Conservation (phyloP, 2,329 filamentous ascomycete genomes). For the Colletotrichum kahawae region DNA sequence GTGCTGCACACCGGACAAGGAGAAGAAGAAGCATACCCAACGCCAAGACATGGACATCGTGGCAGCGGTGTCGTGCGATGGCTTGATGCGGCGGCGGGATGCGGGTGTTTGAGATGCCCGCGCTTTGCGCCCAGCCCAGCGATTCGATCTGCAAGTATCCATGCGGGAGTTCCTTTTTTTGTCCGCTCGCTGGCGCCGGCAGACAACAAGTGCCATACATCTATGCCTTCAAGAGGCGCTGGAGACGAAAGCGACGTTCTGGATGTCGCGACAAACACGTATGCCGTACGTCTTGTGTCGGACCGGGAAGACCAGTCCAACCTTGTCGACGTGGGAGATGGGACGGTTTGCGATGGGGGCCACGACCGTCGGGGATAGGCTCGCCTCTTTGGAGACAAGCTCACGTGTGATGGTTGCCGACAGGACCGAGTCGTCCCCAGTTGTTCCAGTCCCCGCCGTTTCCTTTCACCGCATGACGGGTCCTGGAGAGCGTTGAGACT, state of each 20-base stretch:
- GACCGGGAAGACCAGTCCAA: conserved; percentile 8
- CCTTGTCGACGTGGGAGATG: conserved; percentile 2
- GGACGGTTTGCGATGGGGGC: conserved; percentile 9
- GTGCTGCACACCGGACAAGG: neutral
- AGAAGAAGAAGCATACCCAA: neutral
- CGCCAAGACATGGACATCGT: conserved; percentile 12
- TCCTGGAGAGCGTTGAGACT: conserved; percentile 7
- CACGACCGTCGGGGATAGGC: conserved; percentile 7
- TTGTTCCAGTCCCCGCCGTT: conserved; percentile 14
- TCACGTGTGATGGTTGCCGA: conserved; percentile 20
- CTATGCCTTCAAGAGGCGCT: neutral
- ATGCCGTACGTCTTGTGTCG: neutral
- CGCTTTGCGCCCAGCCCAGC: conserved; percentile 8
- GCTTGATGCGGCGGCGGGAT: conserved; percentile 1
- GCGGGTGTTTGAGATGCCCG: conserved; percentile 17
- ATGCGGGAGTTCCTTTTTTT: neutral
- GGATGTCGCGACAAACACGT: conserved; percentile 4
- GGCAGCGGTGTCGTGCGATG: conserved; percentile 1
- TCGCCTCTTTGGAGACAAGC: conserved; percentile 15
- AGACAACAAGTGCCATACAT: neutral
- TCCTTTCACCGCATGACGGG: conserved; percentile 19
- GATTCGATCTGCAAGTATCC: conserved; percentile 11
- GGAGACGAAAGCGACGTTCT: neutral
- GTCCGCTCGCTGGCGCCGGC: neutral
- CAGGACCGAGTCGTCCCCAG: conserved; percentile 15